A percentile compares a stretch with the other conserved stretches of the same genome.
phyloP scores from a whole-genome alignment of 2,329 filamentous ascomycete species.

The Helminthosporium solani region DNA sequence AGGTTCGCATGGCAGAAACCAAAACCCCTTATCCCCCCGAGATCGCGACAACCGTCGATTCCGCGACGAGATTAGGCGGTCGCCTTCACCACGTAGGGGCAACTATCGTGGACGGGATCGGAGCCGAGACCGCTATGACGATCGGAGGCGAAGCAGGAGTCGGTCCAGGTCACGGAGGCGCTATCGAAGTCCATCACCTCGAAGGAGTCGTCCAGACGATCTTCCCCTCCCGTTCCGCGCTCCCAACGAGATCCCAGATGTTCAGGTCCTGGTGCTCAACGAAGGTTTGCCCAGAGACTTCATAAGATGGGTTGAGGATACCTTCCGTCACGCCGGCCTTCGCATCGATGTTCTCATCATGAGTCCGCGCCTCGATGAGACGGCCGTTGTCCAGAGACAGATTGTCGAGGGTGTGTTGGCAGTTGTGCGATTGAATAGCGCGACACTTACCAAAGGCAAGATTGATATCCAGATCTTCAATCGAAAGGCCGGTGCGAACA shows the following conservation, averaged over 20 bases:
- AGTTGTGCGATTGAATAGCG: conserved; percentile 72
- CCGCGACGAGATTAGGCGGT: conserved; percentile 61
- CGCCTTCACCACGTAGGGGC: conserved; percentile 47
- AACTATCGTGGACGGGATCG: conserved; percentile 41
- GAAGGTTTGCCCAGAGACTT: conserved; percentile 69
- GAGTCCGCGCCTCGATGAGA: conserved; percentile 72
- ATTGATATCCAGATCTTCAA: conserved; percentile 86
- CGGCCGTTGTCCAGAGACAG: conserved; percentile 78
- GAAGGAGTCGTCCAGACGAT: conserved; percentile 59
- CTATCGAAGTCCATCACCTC: conserved; percentile 69
- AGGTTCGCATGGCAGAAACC: conserved; percentile 35
- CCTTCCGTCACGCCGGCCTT: conserved; percentile 70
- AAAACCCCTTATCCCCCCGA: conserved; percentile 39
- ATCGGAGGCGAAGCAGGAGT: conserved; percentile 57
- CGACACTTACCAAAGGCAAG: conserved; percentile 68
- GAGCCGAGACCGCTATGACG: conserved; percentile 53
- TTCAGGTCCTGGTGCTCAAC: conserved; percentile 81
- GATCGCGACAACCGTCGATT: conserved; percentile 57
- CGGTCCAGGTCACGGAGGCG: conserved; percentile 71
- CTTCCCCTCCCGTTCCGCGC: conserved; percentile 73
- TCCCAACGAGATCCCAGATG: conserved; percentile 77
- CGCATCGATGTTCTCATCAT: conserved; percentile 78
- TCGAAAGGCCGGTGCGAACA: conserved; percentile 69
- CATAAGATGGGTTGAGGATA: conserved; percentile 75
- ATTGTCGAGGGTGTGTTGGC: conserved; percentile 86